Evolutionary conservation across 2,329 filamentous ascomycete genomes (phyloP).

Genomic region (Fusarium odoratissimum): DNA sequence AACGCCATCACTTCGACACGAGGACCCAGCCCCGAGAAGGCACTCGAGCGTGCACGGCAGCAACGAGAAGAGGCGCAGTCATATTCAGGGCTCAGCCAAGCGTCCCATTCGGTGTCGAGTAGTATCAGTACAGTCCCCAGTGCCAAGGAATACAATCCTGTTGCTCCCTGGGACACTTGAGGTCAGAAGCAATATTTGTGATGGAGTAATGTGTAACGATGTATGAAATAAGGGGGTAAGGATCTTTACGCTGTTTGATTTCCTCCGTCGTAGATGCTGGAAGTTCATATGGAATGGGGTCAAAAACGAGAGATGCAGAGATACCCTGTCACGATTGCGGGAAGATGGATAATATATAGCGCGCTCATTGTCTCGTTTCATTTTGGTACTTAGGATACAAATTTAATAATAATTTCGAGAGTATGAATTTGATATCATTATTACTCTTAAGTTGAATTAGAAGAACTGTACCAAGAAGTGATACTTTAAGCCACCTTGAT

Average conservation of each 20-base stretch:
- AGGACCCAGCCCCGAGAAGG: conserved; percentile 60
- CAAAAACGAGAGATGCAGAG: conserved; percentile 5
- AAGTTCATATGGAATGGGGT: conserved; percentile 9
- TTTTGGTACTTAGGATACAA: not conserved
- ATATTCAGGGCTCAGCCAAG: conserved; percentile 41
- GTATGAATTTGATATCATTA: not conserved
- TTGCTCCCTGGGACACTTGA: conserved; percentile 50
- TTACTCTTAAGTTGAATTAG: not conserved
- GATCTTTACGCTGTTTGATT: conserved; percentile 12
- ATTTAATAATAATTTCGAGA: not conserved
- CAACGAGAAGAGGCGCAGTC: conserved; percentile 49
- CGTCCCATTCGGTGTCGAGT: conserved; percentile 51
- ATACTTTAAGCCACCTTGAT: not conserved
- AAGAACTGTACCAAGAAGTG: not conserved
- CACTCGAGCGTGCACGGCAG: conserved; percentile 50
- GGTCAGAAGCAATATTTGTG: not conserved
- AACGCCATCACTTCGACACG: conserved; percentile 59
- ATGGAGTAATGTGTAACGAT: conserved; percentile 20
- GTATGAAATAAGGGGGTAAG: conserved; percentile 1
- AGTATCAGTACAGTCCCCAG: conserved; percentile 50
- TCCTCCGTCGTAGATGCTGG: conserved; percentile 10
- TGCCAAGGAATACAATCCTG: conserved; percentile 46
- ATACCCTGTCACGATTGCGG: conserved; percentile 14
- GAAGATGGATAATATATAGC: not conserved
- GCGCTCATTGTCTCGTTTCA: not conserved